A percentile compares a stretch with the other conserved stretches of the same genome.
Conservation (phyloP, 2,329 filamentous ascomycete species). For the Colletotrichum aenigma region DNA sequence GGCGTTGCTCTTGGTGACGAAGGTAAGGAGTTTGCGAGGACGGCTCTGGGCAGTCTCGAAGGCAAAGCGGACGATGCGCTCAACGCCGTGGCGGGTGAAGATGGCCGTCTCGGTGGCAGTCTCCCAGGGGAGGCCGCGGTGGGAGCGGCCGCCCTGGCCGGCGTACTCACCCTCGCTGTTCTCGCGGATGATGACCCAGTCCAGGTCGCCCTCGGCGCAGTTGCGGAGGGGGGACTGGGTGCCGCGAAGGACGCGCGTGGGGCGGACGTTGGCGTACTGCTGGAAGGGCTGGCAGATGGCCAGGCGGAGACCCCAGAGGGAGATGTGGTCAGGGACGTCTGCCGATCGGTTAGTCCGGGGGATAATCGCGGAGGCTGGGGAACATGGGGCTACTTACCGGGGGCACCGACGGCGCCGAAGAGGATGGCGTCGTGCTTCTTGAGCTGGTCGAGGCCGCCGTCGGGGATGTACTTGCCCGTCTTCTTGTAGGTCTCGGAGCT, state of each 20-base stretch:
- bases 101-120: constrained; percentile 66
- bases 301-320: constrained; percentile 67
- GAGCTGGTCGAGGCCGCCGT: constrained; percentile 51
- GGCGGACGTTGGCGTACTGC: constrained; percentile 70
- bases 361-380: background rate
- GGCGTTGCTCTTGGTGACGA: constrained; percentile 71
- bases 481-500: constrained; percentile 69
- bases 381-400: background rate
- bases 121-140: constrained; percentile 61
- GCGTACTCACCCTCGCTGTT: constrained; percentile 71
- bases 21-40: constrained; percentile 62
- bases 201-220: constrained; percentile 54
- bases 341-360: constrained; percentile 16
- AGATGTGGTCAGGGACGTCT: constrained; percentile 70
- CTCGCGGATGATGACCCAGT: constrained; percentile 71
- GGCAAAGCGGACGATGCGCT: constrained; percentile 66
- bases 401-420: constrained; percentile 34
- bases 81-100: constrained; percentile 64
- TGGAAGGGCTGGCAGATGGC: constrained; percentile 68
- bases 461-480: constrained; percentile 68
- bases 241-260: constrained; percentile 62
- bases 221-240: constrained; percentile 59
- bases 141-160: constrained; percentile 65
- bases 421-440: constrained; percentile 32
- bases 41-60: constrained; percentile 59